Evolutionary conservation across 192 early-diverging fungal genomes (phyloP).

Genomic region (Cladochytrium replicatum): DNA sequence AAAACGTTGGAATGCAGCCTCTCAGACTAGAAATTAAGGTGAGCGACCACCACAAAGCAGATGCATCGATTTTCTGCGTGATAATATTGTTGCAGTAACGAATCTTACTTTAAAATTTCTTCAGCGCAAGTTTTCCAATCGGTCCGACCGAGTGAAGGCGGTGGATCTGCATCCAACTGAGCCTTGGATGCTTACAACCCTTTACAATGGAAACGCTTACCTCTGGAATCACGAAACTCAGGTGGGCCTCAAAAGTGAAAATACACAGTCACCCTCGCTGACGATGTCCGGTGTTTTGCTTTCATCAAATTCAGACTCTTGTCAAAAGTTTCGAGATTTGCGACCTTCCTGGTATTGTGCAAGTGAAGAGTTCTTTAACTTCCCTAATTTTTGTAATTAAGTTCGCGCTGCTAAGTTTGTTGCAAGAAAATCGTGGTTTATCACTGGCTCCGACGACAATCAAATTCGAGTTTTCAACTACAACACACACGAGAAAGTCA

Average conservation of each 20-base stretch:
- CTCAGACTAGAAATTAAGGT: slow-evolving; percentile 44
- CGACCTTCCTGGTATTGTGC: slow-evolving; percentile 85
- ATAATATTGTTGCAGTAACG: no score
- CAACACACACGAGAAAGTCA: slow-evolving; percentile 97
- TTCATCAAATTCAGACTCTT: slow-evolving; percentile 64
- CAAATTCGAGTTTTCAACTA: slow-evolving; percentile 98
- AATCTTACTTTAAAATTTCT: no score
- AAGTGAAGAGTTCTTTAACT: no score
- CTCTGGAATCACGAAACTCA: slow-evolving; percentile 99
- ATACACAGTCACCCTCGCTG: no score
- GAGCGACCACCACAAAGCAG: no score
- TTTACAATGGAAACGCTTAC: slow-evolving; percentile 91
- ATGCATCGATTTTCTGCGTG: no score
- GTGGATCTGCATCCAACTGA: slow-evolving; percentile 98
- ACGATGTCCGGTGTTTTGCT: no score
- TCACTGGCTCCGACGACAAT: slow-evolving; percentile 96
- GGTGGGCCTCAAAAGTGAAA: no score
- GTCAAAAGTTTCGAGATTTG: slow-evolving; percentile 97
- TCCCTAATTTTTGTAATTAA: no score
- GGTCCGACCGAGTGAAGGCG: slow-evolving; percentile 92
- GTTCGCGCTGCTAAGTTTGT: slow-evolving; percentile 98
- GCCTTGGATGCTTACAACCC: slow-evolving; percentile 92
- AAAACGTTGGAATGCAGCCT: no score
- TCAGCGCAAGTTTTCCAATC: slow-evolving; percentile 50
- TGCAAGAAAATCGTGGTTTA: slow-evolving; percentile 91